Conservation (phyloP, 805 yeast genomes). For the Jamesozyma rosinii region DNA sequence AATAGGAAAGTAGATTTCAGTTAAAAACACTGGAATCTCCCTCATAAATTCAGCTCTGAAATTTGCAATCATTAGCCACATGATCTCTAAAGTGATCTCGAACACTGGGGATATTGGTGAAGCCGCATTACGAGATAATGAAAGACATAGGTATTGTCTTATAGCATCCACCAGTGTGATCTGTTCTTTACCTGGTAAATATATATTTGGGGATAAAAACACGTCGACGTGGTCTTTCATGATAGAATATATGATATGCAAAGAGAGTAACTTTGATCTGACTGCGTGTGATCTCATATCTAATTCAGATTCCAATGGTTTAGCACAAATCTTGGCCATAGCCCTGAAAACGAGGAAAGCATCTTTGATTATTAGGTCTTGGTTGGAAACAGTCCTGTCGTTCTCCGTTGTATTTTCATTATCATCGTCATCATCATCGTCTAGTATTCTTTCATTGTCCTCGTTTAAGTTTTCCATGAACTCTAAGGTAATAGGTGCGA, state of each 20-base stretch:
- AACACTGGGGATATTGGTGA: conserved; percentile 85
- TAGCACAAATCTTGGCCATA: conserved; percentile 86
- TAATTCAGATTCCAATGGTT: conserved; percentile 66
- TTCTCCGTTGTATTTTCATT: conserved; percentile 1
- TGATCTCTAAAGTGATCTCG: conserved; percentile 84
- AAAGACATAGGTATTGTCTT: conserved; percentile 72
- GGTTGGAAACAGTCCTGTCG: conserved; percentile 28
- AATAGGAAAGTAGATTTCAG: conserved; percentile 89
- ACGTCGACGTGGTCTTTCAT: conserved; percentile 77
- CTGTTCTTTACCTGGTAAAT: conserved; percentile 45
- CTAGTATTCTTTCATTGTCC: conserved; percentile 47
- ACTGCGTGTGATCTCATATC: conserved; percentile 89
- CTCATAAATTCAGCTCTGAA: conserved; percentile 80
- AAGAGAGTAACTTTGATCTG: conserved; percentile 79
- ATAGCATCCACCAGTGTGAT: conserved; percentile 68
- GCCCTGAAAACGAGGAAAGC: conserved; percentile 90
- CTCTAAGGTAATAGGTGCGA: conserved; percentile 44
- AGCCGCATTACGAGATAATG: conserved; percentile 85
- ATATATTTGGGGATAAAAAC: conserved; percentile 52
- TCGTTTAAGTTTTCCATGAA: conserved; percentile 49
- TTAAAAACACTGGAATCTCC: conserved; percentile 88
- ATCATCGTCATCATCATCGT: conserved; percentile 27
- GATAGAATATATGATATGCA: conserved; percentile 80
- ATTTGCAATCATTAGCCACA: conserved; percentile 79
- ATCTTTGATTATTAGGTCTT: conserved; percentile 71